Conservation (phyloP, 106 monocot species). For the Xerophyta viscosa region DNA sequence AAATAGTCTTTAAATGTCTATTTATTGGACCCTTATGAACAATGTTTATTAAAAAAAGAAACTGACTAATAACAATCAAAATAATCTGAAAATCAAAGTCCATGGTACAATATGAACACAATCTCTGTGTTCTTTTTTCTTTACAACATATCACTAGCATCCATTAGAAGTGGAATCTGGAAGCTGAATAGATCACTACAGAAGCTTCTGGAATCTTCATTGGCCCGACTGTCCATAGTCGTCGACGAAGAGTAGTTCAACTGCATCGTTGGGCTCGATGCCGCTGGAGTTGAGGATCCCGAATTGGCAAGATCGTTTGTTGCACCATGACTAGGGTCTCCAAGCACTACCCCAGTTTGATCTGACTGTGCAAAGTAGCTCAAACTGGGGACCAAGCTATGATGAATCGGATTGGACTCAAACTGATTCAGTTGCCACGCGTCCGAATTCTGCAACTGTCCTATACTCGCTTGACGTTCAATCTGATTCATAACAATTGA, state of each 20-base stretch:
- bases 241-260: constrained; percentile 21
- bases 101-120: too few relatives aligned
- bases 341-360: background rate
- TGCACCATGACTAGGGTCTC: background rate
- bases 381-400: background rate
- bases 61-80: background rate
- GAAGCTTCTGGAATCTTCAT: constrained; percentile 30
- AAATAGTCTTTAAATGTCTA: too few relatives aligned
- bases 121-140: too few relatives aligned
- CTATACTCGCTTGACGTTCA: constrained; percentile 9
- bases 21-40: too few relatives aligned
- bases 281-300: constrained; percentile 23
- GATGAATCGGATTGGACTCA: background rate
- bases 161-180: constrained; percentile 36
- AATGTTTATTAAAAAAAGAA: background rate
- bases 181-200: constrained; percentile 22
- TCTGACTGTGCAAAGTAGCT: background rate
- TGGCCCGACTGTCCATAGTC: constrained; percentile 21
- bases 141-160: constrained; percentile 38
- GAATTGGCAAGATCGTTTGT: constrained; percentile 10
- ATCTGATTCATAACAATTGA: constrained; percentile 4
- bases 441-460: background rate
- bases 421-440: constrained; percentile 4
- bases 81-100: too few relatives aligned
- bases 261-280: constrained; percentile 18